A percentile compares a stretch with the other conserved stretches of the same genome.
Evolutionary conservation across 108 stramenopile species (phyloP).

Genomic region (Conticribra guillardii): DNA sequence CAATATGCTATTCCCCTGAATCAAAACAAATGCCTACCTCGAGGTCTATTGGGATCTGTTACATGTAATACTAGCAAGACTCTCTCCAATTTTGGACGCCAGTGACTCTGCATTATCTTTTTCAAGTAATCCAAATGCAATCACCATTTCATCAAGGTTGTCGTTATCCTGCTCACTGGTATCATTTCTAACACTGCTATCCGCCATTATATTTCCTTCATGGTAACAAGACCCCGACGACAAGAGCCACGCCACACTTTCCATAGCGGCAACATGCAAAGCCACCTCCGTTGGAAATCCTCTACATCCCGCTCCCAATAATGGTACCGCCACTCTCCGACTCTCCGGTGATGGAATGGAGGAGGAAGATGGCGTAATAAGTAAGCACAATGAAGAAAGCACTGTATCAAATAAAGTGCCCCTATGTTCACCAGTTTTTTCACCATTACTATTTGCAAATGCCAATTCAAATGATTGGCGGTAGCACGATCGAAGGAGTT

Average conservation of each 20-base stretch:
- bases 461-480: conserved; percentile 34
- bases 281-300: conserved; percentile 70
- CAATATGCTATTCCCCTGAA: too few species aligned
- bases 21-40: too few species aligned
- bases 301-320: conserved; percentile 76
- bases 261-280: conserved; percentile 51
- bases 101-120: conserved; percentile 18
- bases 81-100: too few species aligned
- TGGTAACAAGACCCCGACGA: background rate
- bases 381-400: too few species aligned
- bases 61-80: too few species aligned
- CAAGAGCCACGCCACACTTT: conserved; percentile 25
- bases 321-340: conserved; percentile 58
- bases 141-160: background rate
- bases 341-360: background rate
- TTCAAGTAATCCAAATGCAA: conserved; percentile 43
- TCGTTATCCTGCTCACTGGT: background rate
- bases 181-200: too few species aligned
- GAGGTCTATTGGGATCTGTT: too few species aligned
- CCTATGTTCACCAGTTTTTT: too few species aligned
- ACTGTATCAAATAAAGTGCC: too few species aligned
- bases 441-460: too few species aligned
- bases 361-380: too few species aligned
- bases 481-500: conserved; percentile 39
- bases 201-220: too few species aligned